These are phyloP conservation scores for Dendrocalamus sinicus DNA, from an alignment of 176 grass and related monocot species.

Conservation along the genomic window DNA sequence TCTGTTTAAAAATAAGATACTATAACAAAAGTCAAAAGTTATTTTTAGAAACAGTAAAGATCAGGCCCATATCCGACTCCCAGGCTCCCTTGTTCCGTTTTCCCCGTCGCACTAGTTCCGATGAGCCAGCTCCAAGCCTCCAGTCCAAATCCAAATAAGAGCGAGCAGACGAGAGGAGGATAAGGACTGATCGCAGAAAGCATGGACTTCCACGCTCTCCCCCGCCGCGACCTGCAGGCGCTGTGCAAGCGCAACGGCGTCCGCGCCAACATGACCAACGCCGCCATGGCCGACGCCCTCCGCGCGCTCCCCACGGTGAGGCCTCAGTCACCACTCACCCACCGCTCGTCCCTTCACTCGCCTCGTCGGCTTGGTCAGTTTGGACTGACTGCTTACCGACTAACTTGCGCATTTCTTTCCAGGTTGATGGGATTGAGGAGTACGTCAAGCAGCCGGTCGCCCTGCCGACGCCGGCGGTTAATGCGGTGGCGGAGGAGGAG, in stretches of 20 bases:
- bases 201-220: constrained; percentile 80
- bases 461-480: constrained; percentile 7
- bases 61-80: background rate
- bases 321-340: background rate
- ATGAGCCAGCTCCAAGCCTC: background rate
- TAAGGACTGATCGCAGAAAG: background rate
- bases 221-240: constrained; percentile 73
- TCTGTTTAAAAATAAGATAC: too few species aligned
- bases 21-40: too few species aligned
- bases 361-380: background rate
- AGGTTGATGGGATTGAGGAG: constrained; percentile 44
- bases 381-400: background rate
- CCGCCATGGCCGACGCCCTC: constrained; percentile 87
- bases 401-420: background rate
- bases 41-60: too few species aligned
- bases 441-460: background rate
- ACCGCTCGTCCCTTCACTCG: background rate
- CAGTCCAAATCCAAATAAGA: background rate
- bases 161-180: background rate
- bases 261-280: constrained; percentile 77
- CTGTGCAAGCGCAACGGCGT: constrained; percentile 88
- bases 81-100: constrained; percentile 36
- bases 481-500: constrained; percentile 22
- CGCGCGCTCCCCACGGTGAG: constrained; percentile 58
- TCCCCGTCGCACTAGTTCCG: background rate